These are phyloP conservation scores for Candida tropicalis DNA, from an alignment of 1,139 yeast genomes.

Conservation along the genomic window DNA sequence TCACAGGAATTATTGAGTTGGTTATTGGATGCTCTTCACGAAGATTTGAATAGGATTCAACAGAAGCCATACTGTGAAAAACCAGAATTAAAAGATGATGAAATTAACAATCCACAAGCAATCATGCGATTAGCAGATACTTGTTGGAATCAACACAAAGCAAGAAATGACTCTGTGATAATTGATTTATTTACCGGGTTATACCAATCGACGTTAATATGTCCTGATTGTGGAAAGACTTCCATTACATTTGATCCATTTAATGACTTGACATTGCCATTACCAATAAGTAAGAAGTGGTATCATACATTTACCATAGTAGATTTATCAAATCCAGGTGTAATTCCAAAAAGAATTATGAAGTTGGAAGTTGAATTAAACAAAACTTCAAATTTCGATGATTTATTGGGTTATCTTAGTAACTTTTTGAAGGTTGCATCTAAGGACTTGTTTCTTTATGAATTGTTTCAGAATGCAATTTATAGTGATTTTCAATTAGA, in stretches of 20 bases:
- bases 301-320: constrained; percentile 63
- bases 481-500: constrained; percentile 70
- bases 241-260: constrained; percentile 95
- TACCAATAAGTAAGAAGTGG: constrained; percentile 83
- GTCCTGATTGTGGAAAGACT: constrained; percentile 81
- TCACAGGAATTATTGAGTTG: constrained; percentile 94
- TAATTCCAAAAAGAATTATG: constrained; percentile 26
- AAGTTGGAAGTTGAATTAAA: constrained; percentile 70
- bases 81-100: constrained; percentile 74
- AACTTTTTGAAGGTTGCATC: constrained; percentile 48
- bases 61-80: constrained; percentile 87
- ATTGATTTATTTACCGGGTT: constrained; percentile 87
- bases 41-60: constrained; percentile 81
- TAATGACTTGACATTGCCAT: constrained; percentile 85
- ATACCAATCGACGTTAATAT: constrained; percentile 84
- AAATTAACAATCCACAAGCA: constrained; percentile 55
- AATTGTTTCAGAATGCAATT: constrained; percentile 69
- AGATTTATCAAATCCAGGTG: constrained; percentile 54
- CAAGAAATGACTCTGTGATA: constrained; percentile 83
- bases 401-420: constrained; percentile 63
- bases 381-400: constrained; percentile 65
- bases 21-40: constrained; percentile 89
- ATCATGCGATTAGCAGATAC: constrained; percentile 64
- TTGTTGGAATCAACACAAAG: constrained; percentile 81
- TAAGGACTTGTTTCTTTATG: constrained; percentile 59